A percentile compares a stretch with the other conserved stretches of the same genome.
These are phyloP conservation scores for Eimeria falciformis DNA, from an alignment of 169 alveolate species.

Conservation along the genomic window DNA sequence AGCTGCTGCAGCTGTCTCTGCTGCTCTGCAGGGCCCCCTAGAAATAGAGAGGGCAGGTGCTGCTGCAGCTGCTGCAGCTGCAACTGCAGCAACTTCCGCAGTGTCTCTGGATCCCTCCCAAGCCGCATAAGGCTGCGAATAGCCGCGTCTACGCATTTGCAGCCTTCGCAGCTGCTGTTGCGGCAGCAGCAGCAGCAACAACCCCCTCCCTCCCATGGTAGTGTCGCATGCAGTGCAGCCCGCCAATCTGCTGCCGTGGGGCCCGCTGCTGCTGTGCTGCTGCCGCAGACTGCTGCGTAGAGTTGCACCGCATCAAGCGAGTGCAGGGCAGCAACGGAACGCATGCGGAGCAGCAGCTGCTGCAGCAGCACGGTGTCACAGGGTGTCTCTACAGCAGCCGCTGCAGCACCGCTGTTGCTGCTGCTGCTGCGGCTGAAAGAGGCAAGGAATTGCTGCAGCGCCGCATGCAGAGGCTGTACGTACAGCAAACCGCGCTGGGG, in stretches of 20 bases:
- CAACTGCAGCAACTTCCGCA: slow-evolving; percentile 38
- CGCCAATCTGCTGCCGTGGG: slow-evolving; percentile 55
- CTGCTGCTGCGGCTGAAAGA: slow-evolving; percentile 41
- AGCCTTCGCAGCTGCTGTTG: neutral
- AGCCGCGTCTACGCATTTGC: slow-evolving; percentile 20
- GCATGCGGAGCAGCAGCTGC: slow-evolving; percentile 62
- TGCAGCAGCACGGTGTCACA: slow-evolving; percentile 19
- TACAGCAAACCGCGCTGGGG: slow-evolving; percentile 16
- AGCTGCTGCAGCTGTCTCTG: slow-evolving; percentile 43
- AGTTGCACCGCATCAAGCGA: slow-evolving; percentile 46
- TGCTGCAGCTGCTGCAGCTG: slow-evolving; percentile 62
- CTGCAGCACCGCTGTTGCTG: slow-evolving; percentile 41
- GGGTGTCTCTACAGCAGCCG: neutral
- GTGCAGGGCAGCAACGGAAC: slow-evolving; percentile 28
- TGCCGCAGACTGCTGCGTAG: slow-evolving; percentile 48
- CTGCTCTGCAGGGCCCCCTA: slow-evolving; percentile 16
- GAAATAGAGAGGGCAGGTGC: slow-evolving; percentile 40
- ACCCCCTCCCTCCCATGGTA: neutral
- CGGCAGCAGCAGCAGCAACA: slow-evolving; percentile 50
- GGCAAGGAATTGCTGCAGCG: neutral
- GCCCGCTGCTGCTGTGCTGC: slow-evolving; percentile 7
- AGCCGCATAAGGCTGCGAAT: neutral
- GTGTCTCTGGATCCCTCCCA: neutral
- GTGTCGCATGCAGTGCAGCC: slow-evolving; percentile 22
- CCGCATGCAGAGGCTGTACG: slow-evolving; percentile 29